Conservation (phyloP, 1,139 yeast species). For the Kurtzmaniella quercitrusa region DNA sequence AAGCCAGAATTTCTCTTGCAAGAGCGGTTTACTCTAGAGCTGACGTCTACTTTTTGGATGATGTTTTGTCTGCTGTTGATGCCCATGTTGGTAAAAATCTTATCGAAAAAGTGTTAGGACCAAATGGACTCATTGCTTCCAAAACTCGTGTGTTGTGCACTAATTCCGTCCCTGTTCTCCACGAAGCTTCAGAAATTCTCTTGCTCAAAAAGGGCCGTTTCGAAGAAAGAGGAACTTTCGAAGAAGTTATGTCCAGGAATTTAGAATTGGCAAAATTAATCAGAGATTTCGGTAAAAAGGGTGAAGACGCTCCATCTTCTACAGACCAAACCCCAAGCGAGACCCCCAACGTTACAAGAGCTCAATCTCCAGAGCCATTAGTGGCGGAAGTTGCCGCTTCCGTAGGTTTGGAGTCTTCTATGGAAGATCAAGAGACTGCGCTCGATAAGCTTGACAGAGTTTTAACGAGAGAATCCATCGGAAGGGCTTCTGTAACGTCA, state of each 20-base stretch:
- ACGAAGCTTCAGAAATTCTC: conserved; percentile 21
- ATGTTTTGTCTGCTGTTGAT: conserved; percentile 24
- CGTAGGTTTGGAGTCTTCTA: neutral
- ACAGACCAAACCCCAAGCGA: conserved; percentile 4
- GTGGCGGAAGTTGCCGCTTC: neutral
- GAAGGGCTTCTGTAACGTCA: conserved; percentile 18
- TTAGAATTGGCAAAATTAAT: conserved; percentile 15
- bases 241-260: conserved; percentile 12
- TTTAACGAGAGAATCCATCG: conserved; percentile 9
- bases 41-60: conserved; percentile 24
- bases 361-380: neutral
- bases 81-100: conserved; percentile 23
- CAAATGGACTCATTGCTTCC: conserved; percentile 21
- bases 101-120: conserved; percentile 18
- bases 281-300: conserved; percentile 13
- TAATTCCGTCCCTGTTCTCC: conserved; percentile 23
- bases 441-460: conserved; percentile 5
- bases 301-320: conserved; percentile 5
- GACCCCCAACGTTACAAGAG: neutral
- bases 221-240: conserved; percentile 21
- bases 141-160: conserved; percentile 27
- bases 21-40: conserved; percentile 29
- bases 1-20: conserved; percentile 27
- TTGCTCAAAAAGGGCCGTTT: conserved; percentile 19
- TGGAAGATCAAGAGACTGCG: neutral